Base-by-base conservation (phyloP, 1,284 basidiomycete species). In the Takashimella koratensis region DNA sequence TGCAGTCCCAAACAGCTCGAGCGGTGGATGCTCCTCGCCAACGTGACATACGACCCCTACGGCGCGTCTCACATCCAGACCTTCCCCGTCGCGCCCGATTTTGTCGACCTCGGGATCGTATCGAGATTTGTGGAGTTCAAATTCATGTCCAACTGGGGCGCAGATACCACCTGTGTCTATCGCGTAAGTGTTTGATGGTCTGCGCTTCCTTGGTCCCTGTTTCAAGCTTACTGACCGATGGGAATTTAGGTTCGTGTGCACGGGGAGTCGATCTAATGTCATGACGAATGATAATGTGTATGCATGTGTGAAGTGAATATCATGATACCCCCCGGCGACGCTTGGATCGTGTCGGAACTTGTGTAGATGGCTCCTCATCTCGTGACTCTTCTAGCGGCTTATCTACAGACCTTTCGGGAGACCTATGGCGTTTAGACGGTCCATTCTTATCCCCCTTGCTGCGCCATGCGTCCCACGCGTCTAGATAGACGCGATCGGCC, bases 131-230 rank as follows among this genome's bases (percentile, higher is more conserved):
- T 97, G 16, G 83, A 88, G 52, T 79, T 96, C 65, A 77, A 83
- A 60, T 78, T 98, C 61, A 80, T 83, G 70, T 87, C 80, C 67
- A 98, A 98, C 70, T 95, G 91, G 85, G 95, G 94, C 24, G 82
- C 82, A 67, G 84, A 86, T 58, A 88, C 83, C 68, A 97, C 94
- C 0, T 98, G 94, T 74, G 70, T 98, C 30, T 98, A 98, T 75
- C 83, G 94, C 49, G 81, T 98, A 48, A 63, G 76, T 70, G 24
- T 10, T 20, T 19, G 26, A 8, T 26, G 4, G 12, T 25, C 25
- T 3, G 12, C 19, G 10, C 16, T 42, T 20, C 3, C 39, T 49
- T 43, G 25, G 23, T 40, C 26, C 13, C 36, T 8, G 39, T n/a
- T 25, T 20, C 21, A 30, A 19, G n/a, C 21, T 4, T n/a, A 36